phyloP scores from a whole-genome alignment of 2,329 filamentous ascomycete species.

The Aspergillus latus region DNA sequence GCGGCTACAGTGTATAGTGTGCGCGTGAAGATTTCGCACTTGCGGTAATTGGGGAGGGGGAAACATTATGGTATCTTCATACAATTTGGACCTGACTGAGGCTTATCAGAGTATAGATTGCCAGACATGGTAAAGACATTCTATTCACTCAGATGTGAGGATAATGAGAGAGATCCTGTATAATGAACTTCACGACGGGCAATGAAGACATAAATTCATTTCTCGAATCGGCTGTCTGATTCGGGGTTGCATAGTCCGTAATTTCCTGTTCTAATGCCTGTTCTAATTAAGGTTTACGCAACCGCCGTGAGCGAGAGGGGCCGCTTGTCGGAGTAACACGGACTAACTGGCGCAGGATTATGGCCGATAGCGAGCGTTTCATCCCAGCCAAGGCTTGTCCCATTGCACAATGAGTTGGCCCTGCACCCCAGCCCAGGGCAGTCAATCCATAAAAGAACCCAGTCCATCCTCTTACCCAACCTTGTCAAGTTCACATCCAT shows the following conservation, averaged over 20 bases:
- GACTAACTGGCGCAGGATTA: neutral
- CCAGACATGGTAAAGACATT: neutral
- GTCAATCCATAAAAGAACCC: neutral
- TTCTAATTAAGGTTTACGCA: neutral
- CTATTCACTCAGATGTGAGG: neutral
- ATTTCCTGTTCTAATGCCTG: neutral
- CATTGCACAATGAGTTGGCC: constrained; percentile 7
- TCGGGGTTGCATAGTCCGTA: neutral
- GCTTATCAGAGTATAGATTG: neutral
- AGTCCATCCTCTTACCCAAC: neutral
- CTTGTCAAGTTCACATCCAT: neutral
- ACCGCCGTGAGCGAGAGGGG: neutral
- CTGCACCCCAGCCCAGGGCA: neutral
- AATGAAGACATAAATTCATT: neutral
- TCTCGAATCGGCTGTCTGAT: neutral
- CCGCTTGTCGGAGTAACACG: neutral
- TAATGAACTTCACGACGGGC: neutral
- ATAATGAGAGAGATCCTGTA: neutral
- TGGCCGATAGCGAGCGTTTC: neutral
- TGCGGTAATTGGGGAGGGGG: neutral
- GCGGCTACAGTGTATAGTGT: neutral
- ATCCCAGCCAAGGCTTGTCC: constrained; percentile 9
- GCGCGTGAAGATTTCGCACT: neutral
- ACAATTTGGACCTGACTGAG: neutral
- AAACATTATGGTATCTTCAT: constrained; percentile 1